Evolutionary conservation across 106 monocot genomes (phyloP).

Genomic region (Platanthera guangdongensis): DNA sequence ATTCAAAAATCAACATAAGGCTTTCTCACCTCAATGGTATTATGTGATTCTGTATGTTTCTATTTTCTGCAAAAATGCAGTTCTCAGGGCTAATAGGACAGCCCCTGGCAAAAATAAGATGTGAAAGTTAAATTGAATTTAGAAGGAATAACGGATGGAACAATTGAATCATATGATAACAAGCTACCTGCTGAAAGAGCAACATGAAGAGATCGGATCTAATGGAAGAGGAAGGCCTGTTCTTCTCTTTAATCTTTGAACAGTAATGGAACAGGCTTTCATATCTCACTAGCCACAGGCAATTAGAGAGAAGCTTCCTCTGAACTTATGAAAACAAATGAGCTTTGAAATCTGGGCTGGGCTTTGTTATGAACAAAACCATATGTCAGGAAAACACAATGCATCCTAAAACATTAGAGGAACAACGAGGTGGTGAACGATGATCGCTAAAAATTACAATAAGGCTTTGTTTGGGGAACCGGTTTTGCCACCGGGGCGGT

Average conservation of each 20-base stretch:
- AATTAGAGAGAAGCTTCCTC: not conserved
- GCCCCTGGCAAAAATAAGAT: not conserved
- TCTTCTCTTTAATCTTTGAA: conserved; percentile 3
- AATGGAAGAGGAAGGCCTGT: not conserved
- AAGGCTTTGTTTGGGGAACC: too few relatives aligned
- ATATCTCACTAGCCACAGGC: not conserved
- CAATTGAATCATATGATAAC: conserved; percentile 5
- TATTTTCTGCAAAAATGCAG: conserved; percentile 1
- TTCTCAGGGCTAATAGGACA: not conserved
- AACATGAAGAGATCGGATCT: not conserved
- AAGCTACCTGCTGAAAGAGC: not conserved
- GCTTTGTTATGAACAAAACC: not conserved
- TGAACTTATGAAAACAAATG: not conserved
- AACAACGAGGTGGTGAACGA: not conserved
- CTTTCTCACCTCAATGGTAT: conserved; percentile 1
- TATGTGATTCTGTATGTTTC: not conserved
- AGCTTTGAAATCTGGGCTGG: not conserved
- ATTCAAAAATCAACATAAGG: not conserved
- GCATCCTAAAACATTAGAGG: not conserved
- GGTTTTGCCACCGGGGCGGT: too few relatives aligned
- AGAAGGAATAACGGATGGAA: not conserved
- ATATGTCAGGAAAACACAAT: not conserved
- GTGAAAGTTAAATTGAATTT: not conserved
- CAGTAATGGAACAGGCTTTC: not conserved
- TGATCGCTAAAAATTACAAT: too few relatives aligned